Evolutionary conservation across 2,329 filamentous ascomycete species (phyloP).

Genomic region (Colletotrichum cordylinicola): DNA sequence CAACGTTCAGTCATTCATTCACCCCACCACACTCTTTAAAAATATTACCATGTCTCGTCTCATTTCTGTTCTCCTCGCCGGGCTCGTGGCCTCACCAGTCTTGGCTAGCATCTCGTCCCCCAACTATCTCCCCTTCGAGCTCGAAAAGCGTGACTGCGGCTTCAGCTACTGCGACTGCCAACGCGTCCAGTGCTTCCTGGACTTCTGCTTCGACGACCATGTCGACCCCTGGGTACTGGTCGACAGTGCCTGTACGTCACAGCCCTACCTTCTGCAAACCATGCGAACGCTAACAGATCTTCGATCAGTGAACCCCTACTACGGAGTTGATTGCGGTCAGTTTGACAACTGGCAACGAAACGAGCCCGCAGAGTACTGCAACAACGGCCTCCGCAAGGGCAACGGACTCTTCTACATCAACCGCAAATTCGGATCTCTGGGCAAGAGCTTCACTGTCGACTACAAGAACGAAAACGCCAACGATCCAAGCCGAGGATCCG

Average conservation of each 20-base stretch:
- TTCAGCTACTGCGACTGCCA: background rate
- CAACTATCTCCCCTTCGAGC: background rate
- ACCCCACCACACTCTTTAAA: background rate
- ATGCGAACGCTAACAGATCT: background rate
- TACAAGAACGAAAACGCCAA: background rate
- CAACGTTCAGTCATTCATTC: background rate
- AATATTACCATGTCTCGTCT: background rate
- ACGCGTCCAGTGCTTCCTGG: background rate
- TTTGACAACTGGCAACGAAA: background rate
- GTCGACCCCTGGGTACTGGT: background rate
- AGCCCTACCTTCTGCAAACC: fast-evolving
- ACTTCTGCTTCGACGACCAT: slow-evolving; percentile 3
- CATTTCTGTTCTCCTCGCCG: background rate
- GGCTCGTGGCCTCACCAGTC: background rate
- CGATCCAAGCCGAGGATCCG: background rate
- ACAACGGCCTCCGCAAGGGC: background rate
- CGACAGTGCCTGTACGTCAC: background rate
- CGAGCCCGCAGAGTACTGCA: background rate
- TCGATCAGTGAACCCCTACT: background rate
- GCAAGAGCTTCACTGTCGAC: background rate
- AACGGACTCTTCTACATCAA: background rate
- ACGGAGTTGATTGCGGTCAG: slow-evolving; percentile 6
- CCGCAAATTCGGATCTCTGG: background rate
- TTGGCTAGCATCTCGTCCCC: background rate
- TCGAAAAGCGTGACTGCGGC: background rate